Evolutionary conservation across 345 rosid species (phyloP).

Genomic region (Lepidium africanum): DNA sequence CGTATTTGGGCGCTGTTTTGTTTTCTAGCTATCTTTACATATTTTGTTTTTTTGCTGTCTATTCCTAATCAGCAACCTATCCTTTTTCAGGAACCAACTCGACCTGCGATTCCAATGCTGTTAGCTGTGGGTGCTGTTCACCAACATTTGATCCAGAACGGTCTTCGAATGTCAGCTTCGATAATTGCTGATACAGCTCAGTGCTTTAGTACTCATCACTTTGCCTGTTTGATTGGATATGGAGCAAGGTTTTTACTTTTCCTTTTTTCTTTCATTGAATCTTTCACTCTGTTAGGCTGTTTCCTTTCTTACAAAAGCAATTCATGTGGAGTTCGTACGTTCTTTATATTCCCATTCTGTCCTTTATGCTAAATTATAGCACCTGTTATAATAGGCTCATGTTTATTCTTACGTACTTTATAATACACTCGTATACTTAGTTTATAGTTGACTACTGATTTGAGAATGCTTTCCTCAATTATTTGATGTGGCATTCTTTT

Average conservation of each 20-base stretch:
- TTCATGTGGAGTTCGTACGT: neutral
- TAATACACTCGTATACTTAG: neutral
- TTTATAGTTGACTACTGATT: neutral
- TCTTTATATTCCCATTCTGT: neutral
- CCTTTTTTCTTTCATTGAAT: slow-evolving; percentile 6
- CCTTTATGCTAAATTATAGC: neutral
- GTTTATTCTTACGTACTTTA: neutral
- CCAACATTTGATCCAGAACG: slow-evolving; percentile 97
- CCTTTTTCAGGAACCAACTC: slow-evolving; percentile 70
- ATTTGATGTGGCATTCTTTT: neutral
- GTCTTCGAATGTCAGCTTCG: slow-evolving; percentile 92
- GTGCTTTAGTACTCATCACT: slow-evolving; percentile 99
- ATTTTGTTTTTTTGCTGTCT: neutral
- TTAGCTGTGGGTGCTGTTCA: slow-evolving; percentile 98
- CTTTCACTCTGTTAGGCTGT: neutral
- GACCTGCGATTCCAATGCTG: slow-evolving; percentile 89
- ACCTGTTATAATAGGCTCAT: neutral
- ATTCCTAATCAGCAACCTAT: slow-evolving; percentile 2
- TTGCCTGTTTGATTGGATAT: slow-evolving; percentile 95
- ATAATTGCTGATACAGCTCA: slow-evolving; percentile 95
- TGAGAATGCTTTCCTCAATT: slow-evolving; percentile 4
- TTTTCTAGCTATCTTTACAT: neutral
- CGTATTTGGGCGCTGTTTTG: neutral
- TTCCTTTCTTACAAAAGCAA: neutral
- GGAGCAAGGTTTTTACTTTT: slow-evolving; percentile 74